Evolutionary conservation across 169 alveolate genomes (phyloP), one percentile per base, ranked within the genome.

Genomic region (Plasmodium cynomolgi): DNA sequence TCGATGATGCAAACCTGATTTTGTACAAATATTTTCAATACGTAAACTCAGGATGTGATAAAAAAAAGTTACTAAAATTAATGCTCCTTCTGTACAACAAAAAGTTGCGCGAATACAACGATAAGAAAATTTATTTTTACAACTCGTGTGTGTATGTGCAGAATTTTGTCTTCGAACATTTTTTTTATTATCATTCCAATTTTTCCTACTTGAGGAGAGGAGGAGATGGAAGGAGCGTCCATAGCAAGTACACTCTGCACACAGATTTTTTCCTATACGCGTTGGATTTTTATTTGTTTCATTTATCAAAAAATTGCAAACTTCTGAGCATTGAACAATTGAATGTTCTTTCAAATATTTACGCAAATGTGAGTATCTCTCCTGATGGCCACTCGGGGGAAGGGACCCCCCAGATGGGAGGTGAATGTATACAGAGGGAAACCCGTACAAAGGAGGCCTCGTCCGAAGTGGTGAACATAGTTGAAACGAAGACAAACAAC

Each of bases 11-110:
- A 23, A 56, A 91, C 7, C 71, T 91, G 33, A 23, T 91, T 72
- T 73, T 91, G 75, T 91, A 91, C 58, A 91, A 91, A 81, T 91
- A 91, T 81, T 82, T 91, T 82, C 95, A 79, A 34, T 82, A 31
- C 56, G 33, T 91, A 47, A 54, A 91, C 20, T 13, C 74, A 82
- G 39, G 74, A n/a, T 81, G 83, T 73, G 85, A 34, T 17, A 83
- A 58, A 47, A 56, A 54, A 8, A 91, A 91, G 37, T 7, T 82
- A 83, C 29, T 82, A 72, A 71, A 91, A 81, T 54, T 91, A 26
- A 33, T 91, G 68, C 39, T 47, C 54, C 56, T 83, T 11, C 39
- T 91, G 56, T 91, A 82, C 58, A 44, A 71, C 26, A 81, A 73
- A 47, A 91, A 91, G 31, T 39, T 91, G 81, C 44, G 95, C 26